These are phyloP conservation scores for Fusarium veterinarium DNA, from an alignment of 2,329 filamentous ascomycete species.

Conservation along the genomic window DNA sequence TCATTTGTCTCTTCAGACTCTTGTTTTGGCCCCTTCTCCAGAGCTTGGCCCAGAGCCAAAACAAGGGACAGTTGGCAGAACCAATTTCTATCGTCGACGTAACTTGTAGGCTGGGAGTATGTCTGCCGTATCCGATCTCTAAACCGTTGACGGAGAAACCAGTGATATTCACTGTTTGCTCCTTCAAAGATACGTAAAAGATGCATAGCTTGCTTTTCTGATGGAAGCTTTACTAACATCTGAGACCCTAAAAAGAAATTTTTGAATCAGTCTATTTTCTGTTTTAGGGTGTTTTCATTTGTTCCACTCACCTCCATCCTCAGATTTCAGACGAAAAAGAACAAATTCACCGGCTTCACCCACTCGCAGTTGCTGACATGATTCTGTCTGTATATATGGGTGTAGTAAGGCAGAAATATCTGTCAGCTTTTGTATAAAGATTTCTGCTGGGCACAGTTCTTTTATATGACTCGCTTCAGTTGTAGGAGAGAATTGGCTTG, in stretches of 20 bases:
- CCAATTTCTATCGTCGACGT: background rate
- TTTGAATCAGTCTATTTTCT: background rate
- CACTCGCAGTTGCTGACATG: background rate
- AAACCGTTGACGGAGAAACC: background rate
- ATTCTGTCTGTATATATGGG: background rate
- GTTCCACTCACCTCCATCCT: background rate
- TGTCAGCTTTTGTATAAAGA: background rate
- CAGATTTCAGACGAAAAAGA: background rate
- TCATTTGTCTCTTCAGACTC: background rate
- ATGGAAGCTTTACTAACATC: background rate
- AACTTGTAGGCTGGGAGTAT: background rate
- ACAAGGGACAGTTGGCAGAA: background rate
- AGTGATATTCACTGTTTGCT: background rate
- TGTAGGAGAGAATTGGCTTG: accelerated
- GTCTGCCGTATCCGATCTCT: background rate
- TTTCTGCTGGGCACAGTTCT: background rate
- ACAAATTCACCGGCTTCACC: background rate
- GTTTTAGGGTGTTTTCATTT: accelerated
- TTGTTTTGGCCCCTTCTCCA: background rate
- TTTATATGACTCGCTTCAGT: background rate
- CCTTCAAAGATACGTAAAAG: background rate
- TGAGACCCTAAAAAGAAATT: accelerated
- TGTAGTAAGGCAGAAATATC: background rate
- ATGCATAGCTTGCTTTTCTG: background rate
- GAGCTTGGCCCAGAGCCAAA: background rate